Conservation (phyloP, 306 rosid genomes). For the Biancaea sappan region DNA sequence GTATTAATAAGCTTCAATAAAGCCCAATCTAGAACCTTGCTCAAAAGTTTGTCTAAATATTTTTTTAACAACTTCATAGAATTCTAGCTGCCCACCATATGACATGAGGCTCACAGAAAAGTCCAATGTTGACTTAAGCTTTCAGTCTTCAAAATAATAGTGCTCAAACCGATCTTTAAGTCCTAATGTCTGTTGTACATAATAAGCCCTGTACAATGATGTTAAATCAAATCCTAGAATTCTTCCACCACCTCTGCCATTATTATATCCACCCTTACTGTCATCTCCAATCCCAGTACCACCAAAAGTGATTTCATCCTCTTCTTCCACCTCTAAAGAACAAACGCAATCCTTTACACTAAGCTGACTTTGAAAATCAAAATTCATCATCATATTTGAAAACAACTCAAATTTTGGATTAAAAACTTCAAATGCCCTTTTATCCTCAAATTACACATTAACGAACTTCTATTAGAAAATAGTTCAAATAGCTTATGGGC, state of each 20-base stretch:
- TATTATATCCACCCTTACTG: conserved; percentile 48
- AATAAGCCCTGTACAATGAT: conserved; percentile 78
- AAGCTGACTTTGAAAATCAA: conserved; percentile 96
- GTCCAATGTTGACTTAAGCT: conserved; percentile 92
- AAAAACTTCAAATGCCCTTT: too few relatives aligned
- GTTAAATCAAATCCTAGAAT: conserved; percentile 84
- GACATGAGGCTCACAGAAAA: conserved; percentile 99
- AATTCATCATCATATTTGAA: too few relatives aligned
- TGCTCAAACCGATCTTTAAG: conserved; percentile 88
- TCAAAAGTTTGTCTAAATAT: conserved; percentile 77
- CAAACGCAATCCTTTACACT: conserved; percentile 89
- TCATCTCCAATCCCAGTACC: conserved; percentile 50
- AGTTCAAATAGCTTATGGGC: too few relatives aligned
- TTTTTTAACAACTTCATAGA: conserved; percentile 93
- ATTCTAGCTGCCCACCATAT: conserved; percentile 93
- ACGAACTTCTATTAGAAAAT: too few relatives aligned
- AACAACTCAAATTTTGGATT: too few relatives aligned
- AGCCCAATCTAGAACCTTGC: conserved; percentile 82
- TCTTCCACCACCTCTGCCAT: conserved; percentile 54
- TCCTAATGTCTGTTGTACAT: conserved; percentile 90
- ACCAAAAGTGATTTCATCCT: conserved; percentile 54
- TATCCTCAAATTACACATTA: too few relatives aligned
- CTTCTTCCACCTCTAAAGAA: conserved; percentile 88
- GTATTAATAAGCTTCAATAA: conserved; percentile 79
- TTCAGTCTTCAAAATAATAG: conserved; percentile 88